A percentile compares a stretch with the other conserved stretches of the same genome.
phyloP scores from a whole-genome alignment of 108 stramenopile genomes.

The Nitzschia sp. region DNA sequence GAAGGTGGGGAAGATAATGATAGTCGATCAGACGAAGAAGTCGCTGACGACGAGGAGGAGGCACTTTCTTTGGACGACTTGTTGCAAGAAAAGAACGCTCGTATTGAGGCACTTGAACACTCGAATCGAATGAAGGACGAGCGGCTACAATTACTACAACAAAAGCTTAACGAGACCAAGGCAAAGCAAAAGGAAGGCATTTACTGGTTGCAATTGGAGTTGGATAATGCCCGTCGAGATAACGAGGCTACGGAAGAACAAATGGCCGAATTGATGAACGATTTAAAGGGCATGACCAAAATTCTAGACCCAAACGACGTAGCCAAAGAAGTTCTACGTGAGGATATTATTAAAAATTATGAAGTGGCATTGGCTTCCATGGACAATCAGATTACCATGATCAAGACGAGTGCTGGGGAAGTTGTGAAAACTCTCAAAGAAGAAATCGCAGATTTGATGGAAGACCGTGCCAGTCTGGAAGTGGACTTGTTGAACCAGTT shows the following conservation, averaged over 20 bases:
- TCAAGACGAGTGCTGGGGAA: conserved; percentile 61
- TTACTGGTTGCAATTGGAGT: conserved; percentile 41
- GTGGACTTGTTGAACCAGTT: conserved; percentile 68
- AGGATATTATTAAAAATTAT: conserved; percentile 20
- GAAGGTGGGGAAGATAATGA: neutral
- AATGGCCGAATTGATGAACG: conserved; percentile 31
- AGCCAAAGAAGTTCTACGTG: conserved; percentile 2
- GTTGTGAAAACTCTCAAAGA: conserved; percentile 72
- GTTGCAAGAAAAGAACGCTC: conserved; percentile 9
- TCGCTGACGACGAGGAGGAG: neutral
- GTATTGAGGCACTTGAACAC: conserved; percentile 12
- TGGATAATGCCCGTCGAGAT: conserved; percentile 40
- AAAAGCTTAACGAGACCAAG: conserved; percentile 32
- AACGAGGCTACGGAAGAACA: conserved; percentile 49
- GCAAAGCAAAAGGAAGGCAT: conserved; percentile 42
- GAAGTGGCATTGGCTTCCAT: conserved; percentile 36
- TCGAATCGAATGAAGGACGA: conserved; percentile 13
- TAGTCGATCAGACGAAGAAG: neutral
- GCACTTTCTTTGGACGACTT: conserved; percentile 5
- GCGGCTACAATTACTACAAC: conserved; percentile 22
- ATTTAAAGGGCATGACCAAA: conserved; percentile 29
- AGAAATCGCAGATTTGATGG: conserved; percentile 71
- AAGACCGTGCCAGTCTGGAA: conserved; percentile 59
- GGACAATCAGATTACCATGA: conserved; percentile 62
- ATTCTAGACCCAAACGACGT: conserved; percentile 1